Evolutionary conservation across 2,329 filamentous ascomycete genomes (phyloP).

Genomic region (Dryadomyces sulphureus): DNA sequence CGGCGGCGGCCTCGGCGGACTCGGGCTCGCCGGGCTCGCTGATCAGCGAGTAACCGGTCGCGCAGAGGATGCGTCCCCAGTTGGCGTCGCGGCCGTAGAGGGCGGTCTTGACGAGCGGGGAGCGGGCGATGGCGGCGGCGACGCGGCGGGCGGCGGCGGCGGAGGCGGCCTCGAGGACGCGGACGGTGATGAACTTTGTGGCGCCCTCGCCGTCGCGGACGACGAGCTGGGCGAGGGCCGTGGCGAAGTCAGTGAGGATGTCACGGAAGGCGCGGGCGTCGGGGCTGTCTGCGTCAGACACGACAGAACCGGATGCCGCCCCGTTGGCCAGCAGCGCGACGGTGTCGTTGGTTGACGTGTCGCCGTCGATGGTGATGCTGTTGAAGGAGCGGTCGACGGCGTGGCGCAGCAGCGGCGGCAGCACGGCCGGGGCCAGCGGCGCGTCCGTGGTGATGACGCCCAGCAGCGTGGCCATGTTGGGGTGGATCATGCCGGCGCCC

Average conservation of each 20-base stretch:
- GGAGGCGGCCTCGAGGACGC: constrained; percentile 57
- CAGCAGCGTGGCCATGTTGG: constrained; percentile 94
- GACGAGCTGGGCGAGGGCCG: constrained; percentile 78
- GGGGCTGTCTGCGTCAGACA: constrained; percentile 34
- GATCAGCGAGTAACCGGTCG: constrained; percentile 66
- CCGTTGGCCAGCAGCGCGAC: constrained; percentile 92
- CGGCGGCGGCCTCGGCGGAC: constrained; percentile 18
- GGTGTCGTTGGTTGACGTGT: constrained; percentile 96
- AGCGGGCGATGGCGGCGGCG: constrained; percentile 77
- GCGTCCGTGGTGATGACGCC: constrained; percentile 88
- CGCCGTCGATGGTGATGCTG: constrained; percentile 90
- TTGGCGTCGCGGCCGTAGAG: constrained; percentile 96
- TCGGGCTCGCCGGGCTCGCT: constrained; percentile 46
- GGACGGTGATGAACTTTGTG: constrained; percentile 94
- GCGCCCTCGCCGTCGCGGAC: constrained; percentile 94
- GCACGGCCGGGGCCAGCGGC: constrained; percentile 52
- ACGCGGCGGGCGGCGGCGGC: constrained; percentile 62
- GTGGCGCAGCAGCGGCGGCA: constrained; percentile 55
- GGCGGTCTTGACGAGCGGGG: constrained; percentile 91
- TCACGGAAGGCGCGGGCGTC: constrained; percentile 59
- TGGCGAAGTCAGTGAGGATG: constrained; percentile 63
- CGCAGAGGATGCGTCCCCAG: constrained; percentile 94
- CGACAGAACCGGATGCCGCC: constrained; percentile 58
- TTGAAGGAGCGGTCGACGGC: constrained; percentile 84
- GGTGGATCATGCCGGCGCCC: constrained; percentile 97